Percentiles rank a stretch among this genome's conserved stretches.
These are phyloP conservation scores for Botryotinia convoluta DNA, from an alignment of 2,329 filamentous ascomycete genomes.

Conservation along the genomic window DNA sequence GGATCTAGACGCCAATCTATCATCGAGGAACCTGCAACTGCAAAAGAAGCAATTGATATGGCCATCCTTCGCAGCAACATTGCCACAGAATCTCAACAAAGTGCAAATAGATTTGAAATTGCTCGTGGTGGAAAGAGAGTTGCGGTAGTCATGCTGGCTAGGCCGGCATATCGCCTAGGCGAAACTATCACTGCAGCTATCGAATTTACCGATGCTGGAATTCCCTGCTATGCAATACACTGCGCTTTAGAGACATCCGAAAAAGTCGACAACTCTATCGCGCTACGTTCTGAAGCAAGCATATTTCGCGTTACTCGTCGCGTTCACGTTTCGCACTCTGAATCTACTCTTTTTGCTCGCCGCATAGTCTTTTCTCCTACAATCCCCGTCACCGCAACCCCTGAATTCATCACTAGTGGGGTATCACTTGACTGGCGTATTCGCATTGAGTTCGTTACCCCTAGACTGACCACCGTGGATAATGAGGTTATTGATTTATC, in stretches of 20 bases:
- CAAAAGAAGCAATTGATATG: constrained; percentile 84
- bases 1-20: constrained; percentile 55
- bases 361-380: constrained; percentile 78
- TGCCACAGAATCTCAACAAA: constrained; percentile 65
- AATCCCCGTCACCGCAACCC: constrained; percentile 79
- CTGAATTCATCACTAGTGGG: constrained; percentile 88
- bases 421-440: constrained; percentile 87
- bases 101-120: constrained; percentile 93
- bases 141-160: constrained; percentile 82
- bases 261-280: constrained; percentile 74
- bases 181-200: constrained; percentile 82
- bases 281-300: constrained; percentile 79
- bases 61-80: constrained; percentile 83
- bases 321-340: constrained; percentile 72
- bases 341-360: constrained; percentile 78
- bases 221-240: constrained; percentile 83
- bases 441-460: constrained; percentile 88
- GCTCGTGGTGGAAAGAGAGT: constrained; percentile 89
- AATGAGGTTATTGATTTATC: constrained; percentile 39
- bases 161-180: constrained; percentile 84
- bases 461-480: constrained; percentile 46
- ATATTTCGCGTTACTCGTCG: constrained; percentile 84
- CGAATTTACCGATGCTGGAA: constrained; percentile 74
- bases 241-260: constrained; percentile 84
- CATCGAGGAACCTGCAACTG: constrained; percentile 57